Evolutionary conservation across 2,329 filamentous ascomycete species (phyloP), one percentile per base, ranked within the genome.

Genomic region (Orbilia quercus): DNA sequence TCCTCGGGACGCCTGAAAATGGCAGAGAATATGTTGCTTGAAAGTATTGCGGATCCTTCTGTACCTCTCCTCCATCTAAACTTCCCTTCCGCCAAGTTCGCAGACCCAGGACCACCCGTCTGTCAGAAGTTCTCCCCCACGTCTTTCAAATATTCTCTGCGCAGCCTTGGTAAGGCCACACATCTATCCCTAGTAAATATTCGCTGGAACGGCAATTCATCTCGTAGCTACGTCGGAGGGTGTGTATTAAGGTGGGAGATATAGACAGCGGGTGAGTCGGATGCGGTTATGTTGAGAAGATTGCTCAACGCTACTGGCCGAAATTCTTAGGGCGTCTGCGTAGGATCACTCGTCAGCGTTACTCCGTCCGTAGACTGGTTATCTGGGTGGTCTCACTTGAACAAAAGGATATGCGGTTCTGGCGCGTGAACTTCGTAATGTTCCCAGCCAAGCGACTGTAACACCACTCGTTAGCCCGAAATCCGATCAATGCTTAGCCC

Each of bases 351-450:
- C 5, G 28, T 31, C 28, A 31, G 28, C 28, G 9, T 31, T 31
- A 9, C 9, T 31, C 28, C 28, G 9, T 31, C 9, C 9, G 28
- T 31, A 31, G 28, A 31, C 28, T 9, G 9, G 28, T 31, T 31
- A 4, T 31, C 28, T 4, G 28, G 28, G 28, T 5, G 28, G 9
- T 31, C 91, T 81, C 84, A 97, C 94, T 99, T 99, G 87, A 99
- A 99, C 31, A 99, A 87, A 63, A 99, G 86, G 79, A 99, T 99
- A 81, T 99, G 95, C 76, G 95, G 95, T 83, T 99, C 95, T 45
- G 95, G 95, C 82, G 98, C 95, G 81, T 99, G 95, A 62, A 99
- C 95, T 82, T 99, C 95, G 81, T 99, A 99, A 82, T 99, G 95
- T 81, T 98, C 94, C 95, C 95, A 99, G 67, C 95, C 95, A 79